These are phyloP conservation scores for Aspergillus diversus DNA, from an alignment of 495 filamentous ascomycete species.

Conservation along the genomic window DNA sequence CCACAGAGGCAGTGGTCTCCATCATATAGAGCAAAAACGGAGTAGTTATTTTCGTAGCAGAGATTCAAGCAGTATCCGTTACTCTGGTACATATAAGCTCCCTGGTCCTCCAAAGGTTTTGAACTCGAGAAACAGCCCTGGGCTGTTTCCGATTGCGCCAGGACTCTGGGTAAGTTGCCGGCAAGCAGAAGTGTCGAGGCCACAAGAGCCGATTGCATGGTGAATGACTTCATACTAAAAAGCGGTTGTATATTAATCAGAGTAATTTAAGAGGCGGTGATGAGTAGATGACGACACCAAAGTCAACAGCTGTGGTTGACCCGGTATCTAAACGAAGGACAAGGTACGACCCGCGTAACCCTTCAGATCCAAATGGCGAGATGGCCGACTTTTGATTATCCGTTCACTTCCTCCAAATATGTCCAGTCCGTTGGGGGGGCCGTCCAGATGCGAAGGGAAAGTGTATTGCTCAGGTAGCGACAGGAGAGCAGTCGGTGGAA, in stretches of 20 bases:
- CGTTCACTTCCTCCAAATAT: background rate
- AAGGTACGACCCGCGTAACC: slow-evolving; percentile 55
- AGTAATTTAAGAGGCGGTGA: slow-evolving; percentile 3
- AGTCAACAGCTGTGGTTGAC: slow-evolving; percentile 26
- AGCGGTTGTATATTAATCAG: slow-evolving; percentile 1
- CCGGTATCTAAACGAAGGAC: slow-evolving; percentile 31
- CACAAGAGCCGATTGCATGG: slow-evolving; percentile 32
- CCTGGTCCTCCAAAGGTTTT: slow-evolving; percentile 33
- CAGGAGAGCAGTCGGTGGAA: slow-evolving; percentile 13
- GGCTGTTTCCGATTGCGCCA: slow-evolving; percentile 29
- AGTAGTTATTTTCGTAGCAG: slow-evolving; percentile 36
- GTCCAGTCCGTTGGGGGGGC: background rate
- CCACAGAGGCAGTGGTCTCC: slow-evolving; percentile 54
- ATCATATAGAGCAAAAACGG: slow-evolving; percentile 47
- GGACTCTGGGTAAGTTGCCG: slow-evolving; percentile 23
- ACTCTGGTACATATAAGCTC: slow-evolving; percentile 51
- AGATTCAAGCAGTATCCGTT: slow-evolving; percentile 49
- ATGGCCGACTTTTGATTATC: background rate
- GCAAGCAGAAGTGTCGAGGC: slow-evolving; percentile 35
- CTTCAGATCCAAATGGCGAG: slow-evolving; percentile 30
- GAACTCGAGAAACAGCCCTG: slow-evolving; percentile 40
- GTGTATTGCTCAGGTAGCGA: slow-evolving; percentile 7
- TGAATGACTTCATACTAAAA: slow-evolving; percentile 39
- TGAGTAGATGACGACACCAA: slow-evolving; percentile 26
- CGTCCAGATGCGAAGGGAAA: background rate